Evolutionary conservation across 1,284 basidiomycete species (phyloP).

Genomic region (Sporisorium iseilematis-ciliati): DNA sequence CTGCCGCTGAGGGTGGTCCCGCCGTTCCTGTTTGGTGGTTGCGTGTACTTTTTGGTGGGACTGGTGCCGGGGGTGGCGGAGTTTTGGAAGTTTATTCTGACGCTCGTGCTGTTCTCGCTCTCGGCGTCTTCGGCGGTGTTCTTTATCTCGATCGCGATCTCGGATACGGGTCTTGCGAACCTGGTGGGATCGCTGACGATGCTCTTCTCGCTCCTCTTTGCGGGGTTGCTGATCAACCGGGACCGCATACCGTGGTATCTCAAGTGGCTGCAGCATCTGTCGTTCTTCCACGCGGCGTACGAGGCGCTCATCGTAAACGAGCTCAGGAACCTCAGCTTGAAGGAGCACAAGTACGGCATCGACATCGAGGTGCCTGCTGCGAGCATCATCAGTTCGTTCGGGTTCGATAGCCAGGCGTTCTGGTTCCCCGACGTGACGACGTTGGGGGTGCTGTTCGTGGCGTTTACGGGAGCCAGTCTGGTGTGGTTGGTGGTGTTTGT

Average conservation of each 20-base stretch:
- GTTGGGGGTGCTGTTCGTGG: conserved; percentile 36
- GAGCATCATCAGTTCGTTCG: conserved; percentile 53
- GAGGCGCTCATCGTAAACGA: conserved; percentile 97
- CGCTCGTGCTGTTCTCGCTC: conserved; percentile 87
- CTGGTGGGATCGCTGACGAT: conserved; percentile 93
- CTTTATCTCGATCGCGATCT: conserved; percentile 87
- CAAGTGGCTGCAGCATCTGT: conserved; percentile 87
- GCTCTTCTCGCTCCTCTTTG: conserved; percentile 93
- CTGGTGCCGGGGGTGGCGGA: conserved; percentile 87
- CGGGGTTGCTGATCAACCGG: conserved; percentile 92
- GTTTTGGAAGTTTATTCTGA: conserved; percentile 97
- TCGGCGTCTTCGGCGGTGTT: conserved; percentile 91
- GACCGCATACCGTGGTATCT: conserved; percentile 81
- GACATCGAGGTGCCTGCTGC: conserved; percentile 61
- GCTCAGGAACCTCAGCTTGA: conserved; percentile 88
- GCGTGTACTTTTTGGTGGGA: conserved; percentile 91
- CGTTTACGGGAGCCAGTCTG: conserved; percentile 24
- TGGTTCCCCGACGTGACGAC: conserved; percentile 57
- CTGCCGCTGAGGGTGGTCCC: conserved; percentile 92
- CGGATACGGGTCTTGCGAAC: conserved; percentile 87
- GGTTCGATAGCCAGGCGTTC: conserved; percentile 57
- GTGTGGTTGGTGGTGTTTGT: conserved; percentile 55
- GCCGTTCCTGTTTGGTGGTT: conserved; percentile 91
- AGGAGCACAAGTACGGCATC: conserved; percentile 74
- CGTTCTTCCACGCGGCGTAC: conserved; percentile 99